Evolutionary conservation across 805 yeast genomes (phyloP).

Genomic region (Candida andamanensis): DNA sequence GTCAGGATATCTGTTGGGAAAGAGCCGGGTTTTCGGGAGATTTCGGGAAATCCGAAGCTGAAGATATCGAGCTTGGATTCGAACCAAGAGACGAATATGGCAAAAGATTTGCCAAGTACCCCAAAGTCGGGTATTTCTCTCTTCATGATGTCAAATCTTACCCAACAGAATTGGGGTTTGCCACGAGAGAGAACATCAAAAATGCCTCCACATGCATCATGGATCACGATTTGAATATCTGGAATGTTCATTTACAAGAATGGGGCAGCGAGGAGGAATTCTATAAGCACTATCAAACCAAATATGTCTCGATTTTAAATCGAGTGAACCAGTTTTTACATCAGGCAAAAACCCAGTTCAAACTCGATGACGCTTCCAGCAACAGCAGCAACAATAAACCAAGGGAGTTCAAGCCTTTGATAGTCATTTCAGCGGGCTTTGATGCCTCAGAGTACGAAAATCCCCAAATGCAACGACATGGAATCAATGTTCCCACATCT

Average conservation of each 20-base stretch:
- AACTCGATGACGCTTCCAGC: conserved; percentile 30
- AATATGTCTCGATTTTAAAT: conserved; percentile 56
- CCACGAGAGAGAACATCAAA: conserved; percentile 62
- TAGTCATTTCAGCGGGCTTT: conserved; percentile 81
- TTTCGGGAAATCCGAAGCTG: conserved; percentile 46
- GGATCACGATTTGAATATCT: conserved; percentile 72
- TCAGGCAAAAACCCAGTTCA: conserved; percentile 42
- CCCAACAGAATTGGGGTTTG: conserved; percentile 77
- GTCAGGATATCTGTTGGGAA: conserved; percentile 82
- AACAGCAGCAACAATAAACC: conserved; percentile 21
- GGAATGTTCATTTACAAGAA: conserved; percentile 78
- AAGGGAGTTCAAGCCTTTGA: conserved; percentile 41
- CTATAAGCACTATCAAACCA: conserved; percentile 51
- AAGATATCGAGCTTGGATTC: conserved; percentile 22
- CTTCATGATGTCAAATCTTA: conserved; percentile 82
- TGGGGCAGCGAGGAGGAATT: conserved; percentile 64
- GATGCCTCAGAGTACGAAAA: conserved; percentile 83
- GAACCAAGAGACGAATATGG: conserved; percentile 45
- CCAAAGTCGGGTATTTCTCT: conserved; percentile 77
- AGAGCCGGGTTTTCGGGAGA: conserved; percentile 56
- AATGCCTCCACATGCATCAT: conserved; percentile 75
- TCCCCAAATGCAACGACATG: conserved; percentile 81
- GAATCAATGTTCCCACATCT: conserved; percentile 74
- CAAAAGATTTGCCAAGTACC: conserved; percentile 38
- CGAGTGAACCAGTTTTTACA: conserved; percentile 64